phyloP scores from a whole-genome alignment of 768 basidiomycete species.

The Boletus pseudopeckii region DNA sequence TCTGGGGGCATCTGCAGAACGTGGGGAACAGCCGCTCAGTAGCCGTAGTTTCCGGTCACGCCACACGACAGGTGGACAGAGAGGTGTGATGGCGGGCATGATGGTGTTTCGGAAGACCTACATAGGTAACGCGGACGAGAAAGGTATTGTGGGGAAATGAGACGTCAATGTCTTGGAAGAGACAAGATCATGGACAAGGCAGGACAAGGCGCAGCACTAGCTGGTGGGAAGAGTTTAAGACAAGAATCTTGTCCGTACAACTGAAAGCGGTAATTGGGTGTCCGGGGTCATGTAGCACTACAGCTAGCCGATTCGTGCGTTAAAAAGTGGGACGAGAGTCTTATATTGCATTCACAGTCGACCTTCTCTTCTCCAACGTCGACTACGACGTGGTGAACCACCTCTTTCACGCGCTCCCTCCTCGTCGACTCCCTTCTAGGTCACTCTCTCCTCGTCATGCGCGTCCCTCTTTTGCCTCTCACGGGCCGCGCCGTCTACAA shows the following conservation, averaged over 20 bases:
- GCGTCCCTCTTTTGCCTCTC: constrained; percentile 62
- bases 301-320: constrained; percentile 21
- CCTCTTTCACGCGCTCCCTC: background rate
- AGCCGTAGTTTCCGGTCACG: too few species aligned
- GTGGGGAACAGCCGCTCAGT: constrained; percentile 6
- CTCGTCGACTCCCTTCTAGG: background rate
- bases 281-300: constrained; percentile 20
- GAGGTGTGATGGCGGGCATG: background rate
- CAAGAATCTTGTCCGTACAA: background rate
- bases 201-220: background rate
- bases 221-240: background rate
- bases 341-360: background rate
- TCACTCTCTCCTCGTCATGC: constrained; percentile 35
- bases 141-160: background rate
- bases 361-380: background rate
- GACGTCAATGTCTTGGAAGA: background rate
- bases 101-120: background rate
- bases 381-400: background rate
- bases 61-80: background rate
- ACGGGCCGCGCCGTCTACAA: constrained; percentile 70
- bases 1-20: background rate
- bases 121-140: too few species aligned
- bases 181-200: background rate
- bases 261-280: constrained; percentile 15
- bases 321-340: constrained; percentile 32